phyloP scores from a whole-genome alignment of 371 early-diverging fungal species.

The Zopfochytrium polystomum region DNA sequence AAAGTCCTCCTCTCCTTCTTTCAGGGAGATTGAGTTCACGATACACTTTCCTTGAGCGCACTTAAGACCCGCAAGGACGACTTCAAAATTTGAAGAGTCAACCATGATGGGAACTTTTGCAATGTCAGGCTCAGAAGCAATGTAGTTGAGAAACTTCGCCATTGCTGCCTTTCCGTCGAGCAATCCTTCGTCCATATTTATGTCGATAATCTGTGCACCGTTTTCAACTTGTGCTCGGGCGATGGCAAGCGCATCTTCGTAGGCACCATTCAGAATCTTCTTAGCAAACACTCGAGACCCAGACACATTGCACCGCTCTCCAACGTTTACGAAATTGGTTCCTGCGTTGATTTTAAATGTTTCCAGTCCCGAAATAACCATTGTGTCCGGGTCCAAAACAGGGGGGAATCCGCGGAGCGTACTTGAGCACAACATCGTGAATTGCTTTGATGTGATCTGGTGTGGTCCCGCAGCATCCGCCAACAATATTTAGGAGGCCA shows the following conservation, averaged over 20 bases:
- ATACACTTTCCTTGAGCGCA: slow-evolving; percentile 95
- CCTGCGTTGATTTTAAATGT: slow-evolving; percentile 62
- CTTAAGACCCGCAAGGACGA: slow-evolving; percentile 89
- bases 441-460: slow-evolving; percentile 91
- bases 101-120: slow-evolving; percentile 86
- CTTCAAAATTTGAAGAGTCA: slow-evolving; percentile 94
- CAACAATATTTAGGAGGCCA: slow-evolving; percentile 88
- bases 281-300: slow-evolving; percentile 90
- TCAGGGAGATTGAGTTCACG: slow-evolving; percentile 91
- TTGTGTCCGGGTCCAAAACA: slow-evolving; percentile 55
- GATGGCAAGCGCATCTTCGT: slow-evolving; percentile 89
- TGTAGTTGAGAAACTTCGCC: slow-evolving; percentile 84
- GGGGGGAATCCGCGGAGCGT: slow-evolving; percentile 73
- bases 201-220: slow-evolving; percentile 90
- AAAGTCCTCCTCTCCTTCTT: slow-evolving; percentile 91
- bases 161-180: slow-evolving; percentile 90
- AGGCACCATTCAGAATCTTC: slow-evolving; percentile 82
- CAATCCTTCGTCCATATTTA: slow-evolving; percentile 94
- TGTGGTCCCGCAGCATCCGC: slow-evolving; percentile 93
- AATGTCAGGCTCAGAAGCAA: slow-evolving; percentile 93
- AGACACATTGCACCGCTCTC: slow-evolving; percentile 94
- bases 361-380: slow-evolving; percentile 85
- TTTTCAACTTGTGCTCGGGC: slow-evolving; percentile 89
- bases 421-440: slow-evolving; percentile 68
- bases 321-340: slow-evolving; percentile 88